Base-by-base conservation (phyloP, 164 flowering plant genomes). In the Aristolochia contorta region DNA sequence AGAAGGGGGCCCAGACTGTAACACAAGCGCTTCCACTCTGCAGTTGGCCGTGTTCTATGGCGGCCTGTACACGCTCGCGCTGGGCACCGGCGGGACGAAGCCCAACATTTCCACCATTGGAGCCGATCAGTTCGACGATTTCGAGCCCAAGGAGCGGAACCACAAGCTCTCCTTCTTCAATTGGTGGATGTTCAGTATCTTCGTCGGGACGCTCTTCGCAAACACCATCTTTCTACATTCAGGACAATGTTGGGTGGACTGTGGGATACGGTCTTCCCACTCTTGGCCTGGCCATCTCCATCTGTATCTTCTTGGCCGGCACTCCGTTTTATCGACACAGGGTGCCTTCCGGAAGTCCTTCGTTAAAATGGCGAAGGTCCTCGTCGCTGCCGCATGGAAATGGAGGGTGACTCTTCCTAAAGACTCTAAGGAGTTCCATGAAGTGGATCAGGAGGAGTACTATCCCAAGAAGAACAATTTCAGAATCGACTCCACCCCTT, bases 41-140 rank as follows among this genome's bases (percentile, higher is more conserved):
- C 87, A 79, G 66, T 24, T 63, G n/a, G 84, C 79, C n/a, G 27
- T 85, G 8, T 83, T 85, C 73, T 81, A 67, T 33, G 45, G 50
- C 25, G 88, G 82, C 1, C 65, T 85, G 1, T 85, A 83, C 69
- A 67, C 75, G 50, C 67, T 80, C 8, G 85, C 88, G 6, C 22
- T 71, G 0, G 88, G 88, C 22, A 77, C 77, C 1, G 91, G 88
- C 2, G 88, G 91, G 33, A 83, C 84, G 53, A 85, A 83, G 73
- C 88, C 88, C 48, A 82, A 81, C 77, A 81, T 83, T 52, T 82
- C 86, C 0, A 82, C 85, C 56, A 79, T 82, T 72, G 87, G 90
- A 0, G 87, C 84, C 0, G 90, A 82, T 67, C 87, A 85, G 46
- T 81, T 83, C 22, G 91, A 85, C 22, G 81, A 78, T 5, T 74